Evolutionary conservation across 768 basidiomycete species (phyloP), one percentile per base, ranked within the genome.

Genomic region (Thelephora ganbajun): DNA sequence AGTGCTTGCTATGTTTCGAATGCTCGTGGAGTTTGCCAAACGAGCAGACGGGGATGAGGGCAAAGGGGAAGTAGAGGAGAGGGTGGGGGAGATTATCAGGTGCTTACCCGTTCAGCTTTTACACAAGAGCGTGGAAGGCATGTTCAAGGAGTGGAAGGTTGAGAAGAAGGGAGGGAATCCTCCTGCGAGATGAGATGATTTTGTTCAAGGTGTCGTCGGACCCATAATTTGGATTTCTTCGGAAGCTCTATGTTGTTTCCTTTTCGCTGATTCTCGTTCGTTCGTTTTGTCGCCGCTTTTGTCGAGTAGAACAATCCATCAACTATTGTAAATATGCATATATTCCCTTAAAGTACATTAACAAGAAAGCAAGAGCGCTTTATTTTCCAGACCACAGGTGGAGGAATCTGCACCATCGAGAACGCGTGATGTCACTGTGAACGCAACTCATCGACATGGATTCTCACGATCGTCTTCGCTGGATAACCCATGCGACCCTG

Each of bases 111-210:
- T 80, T 26, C 83, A 89, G 60, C 68, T 94, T 54, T 74, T 93
- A 51, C 86, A 88, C 67, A 88, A 88, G 66, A 88, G 86, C 58
- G 63, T 97, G 61, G 96, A 99, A 64, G 86, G 87, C 26, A 86
- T 97, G 57, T 97, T 92, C 68, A 88, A 87, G 60, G 91, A 94
- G 60, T 89, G 86, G 86, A 70, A 79, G 58, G 79, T 79, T 47
- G 83, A 85, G 56, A 88, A 85, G 69, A 88, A 86, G 63, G 79
- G 80, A 41, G 66, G 80, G 36, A 62, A 64, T 48, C 59, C 51
- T 46, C 11, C 20, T 33, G 19, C 23, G 16, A 22, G 26, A 16
- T 16, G 35, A 16, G n/a, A 6, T 7, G 33, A 14, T 9, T 30
- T n/a, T 30, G 26, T 4, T 30, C 26, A 30, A 30, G 26, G n/a